These are phyloP conservation scores for Aurantiochytrium sp. DNA, from an alignment of 108 stramenopile genomes.

Conservation along the genomic window DNA sequence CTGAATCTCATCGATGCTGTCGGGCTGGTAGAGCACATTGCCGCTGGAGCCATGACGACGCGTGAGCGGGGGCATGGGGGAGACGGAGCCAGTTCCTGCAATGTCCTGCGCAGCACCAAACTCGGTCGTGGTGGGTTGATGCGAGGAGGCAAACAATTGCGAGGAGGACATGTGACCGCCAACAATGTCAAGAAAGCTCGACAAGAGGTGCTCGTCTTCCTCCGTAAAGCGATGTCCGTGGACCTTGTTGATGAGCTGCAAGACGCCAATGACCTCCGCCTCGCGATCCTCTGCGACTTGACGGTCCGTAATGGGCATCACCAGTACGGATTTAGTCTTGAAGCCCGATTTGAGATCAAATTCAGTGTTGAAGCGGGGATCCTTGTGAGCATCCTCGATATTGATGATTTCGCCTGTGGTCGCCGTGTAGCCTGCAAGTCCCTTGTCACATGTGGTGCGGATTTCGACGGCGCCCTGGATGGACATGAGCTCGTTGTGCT, in stretches of 20 bases:
- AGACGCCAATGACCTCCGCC: slow-evolving; percentile 29
- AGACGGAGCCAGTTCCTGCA: background rate
- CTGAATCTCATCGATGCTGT: background rate
- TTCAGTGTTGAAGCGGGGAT: slow-evolving; percentile 29
- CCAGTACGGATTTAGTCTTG: slow-evolving; percentile 33
- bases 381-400: slow-evolving; percentile 36
- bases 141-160: background rate
- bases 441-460: slow-evolving; percentile 24
- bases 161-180: background rate
- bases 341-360: slow-evolving; percentile 35
- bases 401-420: slow-evolving; percentile 28
- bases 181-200: slow-evolving; percentile 6
- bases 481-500: slow-evolving; percentile 30
- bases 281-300: background rate
- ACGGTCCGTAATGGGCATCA: slow-evolving; percentile 25
- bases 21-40: background rate
- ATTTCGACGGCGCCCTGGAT: slow-evolving; percentile 31
- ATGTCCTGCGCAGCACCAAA: background rate
- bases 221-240: slow-evolving; percentile 26
- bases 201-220: slow-evolving; percentile 33
- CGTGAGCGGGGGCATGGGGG: background rate
- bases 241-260: slow-evolving; percentile 40
- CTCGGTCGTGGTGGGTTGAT: background rate
- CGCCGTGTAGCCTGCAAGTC: slow-evolving; percentile 29
- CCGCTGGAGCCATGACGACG: background rate